These are phyloP conservation scores for Trichoderma parareesei DNA, from an alignment of 495 filamentous ascomycete genomes.

Conservation along the genomic window DNA sequence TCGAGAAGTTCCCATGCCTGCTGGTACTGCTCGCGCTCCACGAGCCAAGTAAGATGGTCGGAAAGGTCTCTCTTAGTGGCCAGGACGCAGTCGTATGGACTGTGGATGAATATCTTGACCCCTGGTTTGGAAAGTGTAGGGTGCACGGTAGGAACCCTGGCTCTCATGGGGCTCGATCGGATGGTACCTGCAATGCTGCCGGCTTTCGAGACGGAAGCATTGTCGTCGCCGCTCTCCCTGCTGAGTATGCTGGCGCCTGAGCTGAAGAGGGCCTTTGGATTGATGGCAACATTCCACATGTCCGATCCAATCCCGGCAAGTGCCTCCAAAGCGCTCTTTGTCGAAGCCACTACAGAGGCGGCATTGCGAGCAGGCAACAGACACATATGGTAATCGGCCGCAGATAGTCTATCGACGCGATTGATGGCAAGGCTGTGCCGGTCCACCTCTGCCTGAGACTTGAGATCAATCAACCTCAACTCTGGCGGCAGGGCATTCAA, in stretches of 20 bases:
- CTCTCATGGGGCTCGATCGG: slow-evolving; percentile 17
- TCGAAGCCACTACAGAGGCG: slow-evolving; percentile 50
- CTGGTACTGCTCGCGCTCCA: slow-evolving; percentile 69
- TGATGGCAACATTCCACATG: slow-evolving; percentile 74
- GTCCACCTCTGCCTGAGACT: slow-evolving; percentile 65
- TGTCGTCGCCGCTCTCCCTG: slow-evolving; percentile 51
- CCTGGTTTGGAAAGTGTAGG: slow-evolving; percentile 52
- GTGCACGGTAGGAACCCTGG: slow-evolving; percentile 29
- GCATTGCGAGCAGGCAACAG: slow-evolving; percentile 67
- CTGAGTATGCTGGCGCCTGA: slow-evolving; percentile 79
- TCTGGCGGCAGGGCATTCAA: slow-evolving; percentile 77
- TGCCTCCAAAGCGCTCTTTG: slow-evolving; percentile 62
- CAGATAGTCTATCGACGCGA: slow-evolving; percentile 76
- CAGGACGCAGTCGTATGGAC: slow-evolving; percentile 88
- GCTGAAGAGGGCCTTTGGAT: slow-evolving; percentile 74
- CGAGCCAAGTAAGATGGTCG: slow-evolving; percentile 79
- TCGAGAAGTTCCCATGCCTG: slow-evolving; percentile 84
- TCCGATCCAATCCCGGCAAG: slow-evolving; percentile 48
- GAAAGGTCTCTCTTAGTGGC: slow-evolving; percentile 74
- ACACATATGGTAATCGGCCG: slow-evolving; percentile 85
- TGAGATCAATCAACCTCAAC: slow-evolving; percentile 80
- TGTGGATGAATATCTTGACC: slow-evolving; percentile 90
- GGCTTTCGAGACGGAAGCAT: slow-evolving; percentile 23
- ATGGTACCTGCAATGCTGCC: slow-evolving; percentile 16
- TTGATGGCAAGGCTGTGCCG: slow-evolving; percentile 75